phyloP scores from a whole-genome alignment of 1,139 yeast species.

The Protomyces inouyei region DNA sequence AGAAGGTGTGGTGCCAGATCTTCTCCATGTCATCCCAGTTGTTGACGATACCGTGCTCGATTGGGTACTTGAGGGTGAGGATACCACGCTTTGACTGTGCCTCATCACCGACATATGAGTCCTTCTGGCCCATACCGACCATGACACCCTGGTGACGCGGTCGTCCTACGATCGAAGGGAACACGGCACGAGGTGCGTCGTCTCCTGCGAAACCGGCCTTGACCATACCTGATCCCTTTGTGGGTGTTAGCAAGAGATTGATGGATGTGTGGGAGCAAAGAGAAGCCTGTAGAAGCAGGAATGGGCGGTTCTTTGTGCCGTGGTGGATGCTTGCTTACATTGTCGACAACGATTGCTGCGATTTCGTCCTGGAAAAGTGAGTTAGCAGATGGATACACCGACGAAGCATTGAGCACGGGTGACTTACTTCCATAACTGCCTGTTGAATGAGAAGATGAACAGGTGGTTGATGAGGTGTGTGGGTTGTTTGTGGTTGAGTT shows the following conservation, averaged over 20 bases:
- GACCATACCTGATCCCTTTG: conserved; percentile 24
- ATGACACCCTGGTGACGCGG: conserved; percentile 98
- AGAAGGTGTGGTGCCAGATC: conserved; percentile 98
- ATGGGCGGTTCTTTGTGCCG: not conserved
- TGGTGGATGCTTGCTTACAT: conserved; percentile 4
- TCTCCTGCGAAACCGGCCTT: conserved; percentile 96
- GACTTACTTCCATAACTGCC: not conserved
- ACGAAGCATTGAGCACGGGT: no score
- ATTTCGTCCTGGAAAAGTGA: conserved; percentile 17
- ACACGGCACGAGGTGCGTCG: conserved; percentile 99
- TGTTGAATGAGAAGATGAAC: not conserved
- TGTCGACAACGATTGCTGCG: conserved; percentile 27
- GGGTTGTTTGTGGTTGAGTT: not conserved
- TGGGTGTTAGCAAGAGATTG: not conserved
- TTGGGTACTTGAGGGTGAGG: conserved; percentile 96
- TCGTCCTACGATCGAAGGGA: conserved; percentile 99
- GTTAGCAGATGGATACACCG: not conserved
- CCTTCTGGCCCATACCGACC: conserved; percentile 97
- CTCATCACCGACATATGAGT: conserved; percentile 98
- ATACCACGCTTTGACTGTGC: conserved; percentile 99
- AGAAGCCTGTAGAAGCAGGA: not conserved
- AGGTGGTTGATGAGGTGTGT: not conserved
- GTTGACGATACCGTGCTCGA: conserved; percentile 99
- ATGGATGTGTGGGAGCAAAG: not conserved
- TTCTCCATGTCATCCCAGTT: conserved; percentile 99